Base-by-base conservation (phyloP, 805 yeast genomes). In the Vanderwaltozyma tropicalis region DNA sequence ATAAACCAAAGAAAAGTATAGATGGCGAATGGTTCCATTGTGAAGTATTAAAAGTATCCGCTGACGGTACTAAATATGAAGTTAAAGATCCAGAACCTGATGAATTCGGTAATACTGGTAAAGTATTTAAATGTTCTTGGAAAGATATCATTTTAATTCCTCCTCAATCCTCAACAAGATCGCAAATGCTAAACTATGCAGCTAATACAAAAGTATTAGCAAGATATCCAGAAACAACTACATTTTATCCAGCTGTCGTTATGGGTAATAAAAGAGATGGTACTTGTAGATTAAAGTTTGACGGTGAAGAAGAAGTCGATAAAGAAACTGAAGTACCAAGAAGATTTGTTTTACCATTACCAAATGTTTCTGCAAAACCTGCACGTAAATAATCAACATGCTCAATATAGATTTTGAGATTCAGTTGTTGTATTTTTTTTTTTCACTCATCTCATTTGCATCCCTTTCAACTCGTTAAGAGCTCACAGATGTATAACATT, bases 31-130 rank as follows among this genome's bases (percentile, higher is more conserved):
- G 98, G 98, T 86, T 92, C 48, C 95, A 85, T 57, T 92, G 98
- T 63, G 86, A 82, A 52, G 94, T 92, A 13, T 72, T 79, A 20
- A 77, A 74, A 47, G 76, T 89, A 3, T 61, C 76, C n/a, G 74
- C 75, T 1, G 95, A 85, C 46, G 89, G 92, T 1, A 64, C 67
- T 1, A 63, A 74, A 41, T 87, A 80, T 55, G 97, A 92, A 60
- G 88, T 92, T n/a, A 76, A 85, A 49, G 98, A 92, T 58, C 96
- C 97, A 0, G 98, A 92, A 52, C 97, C 98, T 0, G 98, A 92
- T 53, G 97, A 89, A 51, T 72, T 78, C 48, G 84, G 82, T 44
- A 85, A 88, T 40, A 82, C 88, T 4, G 96, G 95, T 2, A 89
- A 80, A 49, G 68, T 82, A 1, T 92, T 80, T 62, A 81, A 79